Base-by-base conservation (phyloP, 805 yeast species). In the Gaillardinia entomophila region DNA sequence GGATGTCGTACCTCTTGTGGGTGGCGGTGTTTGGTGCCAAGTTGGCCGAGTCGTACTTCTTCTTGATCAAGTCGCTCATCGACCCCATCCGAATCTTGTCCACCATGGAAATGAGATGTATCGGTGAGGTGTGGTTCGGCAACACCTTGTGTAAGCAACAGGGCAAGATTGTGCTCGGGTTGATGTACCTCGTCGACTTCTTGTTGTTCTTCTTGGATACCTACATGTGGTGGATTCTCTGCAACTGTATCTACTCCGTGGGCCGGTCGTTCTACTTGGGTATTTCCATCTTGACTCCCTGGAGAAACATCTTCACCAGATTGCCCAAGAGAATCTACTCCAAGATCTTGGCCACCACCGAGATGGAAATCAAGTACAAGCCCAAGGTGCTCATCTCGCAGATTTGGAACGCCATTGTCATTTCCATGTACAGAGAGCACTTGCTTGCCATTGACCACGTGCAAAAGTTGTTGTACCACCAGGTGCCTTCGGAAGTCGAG, bases 401-500 rank as follows among this genome's bases (percentile, higher is more conserved):
- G 71, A 90, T 94, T 49, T 92, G 99, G 99, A 92, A 92, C 60
- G 98, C 98, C 34, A 84, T 92, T 64, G 94, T 92, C 46, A 92
- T 92, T 51, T 90, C 98, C 37, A 92, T 92, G 99, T 94, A 92
- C 80, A 87, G 99, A 73, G 99, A 92, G 68, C 99, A 92, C 64
- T 72, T 92, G 62, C 69, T 92, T 48, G 97, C 98, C 18, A 90
- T 94, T 62, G 98, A 92, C 62, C 98, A 92, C 60, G 98, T 92
- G 43, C 98, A 92, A 69, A 90, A 86, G 69, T 75, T 92, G 62
- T 75, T 92, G 47, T 92, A 92, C 65, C 98, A 92, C 62, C 98
- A 92, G 73, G 97, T 92, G 54, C 97, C 98, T 35, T 82, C 95
- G 41, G 97, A 92, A 67, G 75, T 89, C 58, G 97, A 92, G 67